Base-by-base conservation (phyloP, 768 basidiomycete genomes). In the Rhodotorula kratochvilovae region DNA sequence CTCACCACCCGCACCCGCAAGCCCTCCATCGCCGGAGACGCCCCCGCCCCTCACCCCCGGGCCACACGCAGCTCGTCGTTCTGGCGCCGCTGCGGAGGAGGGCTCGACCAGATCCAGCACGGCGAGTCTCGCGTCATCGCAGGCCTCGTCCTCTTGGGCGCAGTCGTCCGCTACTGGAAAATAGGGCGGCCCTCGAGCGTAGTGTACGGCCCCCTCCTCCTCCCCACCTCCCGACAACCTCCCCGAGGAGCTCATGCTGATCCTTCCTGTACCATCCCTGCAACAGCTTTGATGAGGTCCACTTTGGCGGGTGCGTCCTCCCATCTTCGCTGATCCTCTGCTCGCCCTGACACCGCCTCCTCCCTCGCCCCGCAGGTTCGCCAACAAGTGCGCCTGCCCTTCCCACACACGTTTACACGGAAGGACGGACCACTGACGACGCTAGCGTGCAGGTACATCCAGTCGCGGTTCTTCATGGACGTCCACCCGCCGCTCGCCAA, bases 401-500 rank as follows among this genome's bases (percentile, higher is more conserved):
- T 29, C 53, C 25, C 33, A 35, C 35, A 7, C 45, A 42, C 31
- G 11, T 39, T 23, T 27, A 3, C 53, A n/a, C 19, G 31, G 21
- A 25, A 3, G 3, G 12, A 12, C 48, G 25, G 48, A 10, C 27
- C 12, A 53, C 13, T 25, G 2, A n/a, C 27, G 21, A 15, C 33
- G 17, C 5, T 31, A 21, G 1, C 35, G 4, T 27, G 6, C 60
- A 74, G 73, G 53, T 72, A 75, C 65, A 72, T 75, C 46, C 74
- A 67, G 39, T 63, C 70, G 33, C 54, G 68, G 17, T 75, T 75
- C 70, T 75, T 75, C 70, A 75, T 75, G 76, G 96, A 99, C 80
- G 95, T 99, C 4, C 96, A 99, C 78, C 96, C 96, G 1, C 96
- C 96, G 7, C 84, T 99, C 27, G 96, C 96, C 13, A 99, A 98